Conservation (phyloP, 768 basidiomycete genomes). For the Mycena rosella region DNA sequence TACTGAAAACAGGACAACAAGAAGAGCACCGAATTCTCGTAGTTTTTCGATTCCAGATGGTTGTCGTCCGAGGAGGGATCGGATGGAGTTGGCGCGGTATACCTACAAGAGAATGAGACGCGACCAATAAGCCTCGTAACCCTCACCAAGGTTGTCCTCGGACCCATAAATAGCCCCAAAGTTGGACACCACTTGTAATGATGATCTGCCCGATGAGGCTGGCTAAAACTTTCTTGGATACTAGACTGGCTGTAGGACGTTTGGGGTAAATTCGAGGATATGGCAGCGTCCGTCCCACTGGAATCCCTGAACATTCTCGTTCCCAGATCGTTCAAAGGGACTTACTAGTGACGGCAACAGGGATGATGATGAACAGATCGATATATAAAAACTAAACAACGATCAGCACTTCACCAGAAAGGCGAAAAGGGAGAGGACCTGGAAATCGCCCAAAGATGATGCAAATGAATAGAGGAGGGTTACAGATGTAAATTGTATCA, state of each 20-base stretch:
- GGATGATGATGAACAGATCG: conserved; percentile 97
- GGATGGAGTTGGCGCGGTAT: conserved; percentile 71
- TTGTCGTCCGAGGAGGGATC: conserved; percentile 64
- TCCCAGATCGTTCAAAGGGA: conserved; percentile 16
- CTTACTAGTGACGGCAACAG: conserved; percentile 96
- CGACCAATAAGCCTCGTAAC: not conserved
- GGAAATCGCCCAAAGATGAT: conserved; percentile 67
- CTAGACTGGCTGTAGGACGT: conserved; percentile 93
- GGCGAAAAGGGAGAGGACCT: conserved; percentile 66
- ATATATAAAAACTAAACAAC: conserved; percentile 89
- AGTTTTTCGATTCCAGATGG: conserved; percentile 87
- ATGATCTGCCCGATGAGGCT: conserved; percentile 95
- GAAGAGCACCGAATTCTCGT: conserved; percentile 93
- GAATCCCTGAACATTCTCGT: conserved; percentile 25
- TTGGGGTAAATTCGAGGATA: conserved; percentile 89
- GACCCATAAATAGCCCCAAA: conserved; percentile 93
- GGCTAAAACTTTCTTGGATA: conserved; percentile 94
- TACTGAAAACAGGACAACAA: conserved; percentile 98
- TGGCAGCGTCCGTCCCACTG: conserved; percentile 96
- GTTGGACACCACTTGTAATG: conserved; percentile 84
- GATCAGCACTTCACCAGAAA: conserved; percentile 19
- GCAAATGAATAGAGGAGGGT: conserved; percentile 21
- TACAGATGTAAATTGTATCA: conserved; percentile 99
- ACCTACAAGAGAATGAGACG: conserved; percentile 63
- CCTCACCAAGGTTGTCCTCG: conserved; percentile 84